phyloP scores from a whole-genome alignment of 2,329 filamentous ascomycete genomes.

The Colletotrichum agaves region DNA sequence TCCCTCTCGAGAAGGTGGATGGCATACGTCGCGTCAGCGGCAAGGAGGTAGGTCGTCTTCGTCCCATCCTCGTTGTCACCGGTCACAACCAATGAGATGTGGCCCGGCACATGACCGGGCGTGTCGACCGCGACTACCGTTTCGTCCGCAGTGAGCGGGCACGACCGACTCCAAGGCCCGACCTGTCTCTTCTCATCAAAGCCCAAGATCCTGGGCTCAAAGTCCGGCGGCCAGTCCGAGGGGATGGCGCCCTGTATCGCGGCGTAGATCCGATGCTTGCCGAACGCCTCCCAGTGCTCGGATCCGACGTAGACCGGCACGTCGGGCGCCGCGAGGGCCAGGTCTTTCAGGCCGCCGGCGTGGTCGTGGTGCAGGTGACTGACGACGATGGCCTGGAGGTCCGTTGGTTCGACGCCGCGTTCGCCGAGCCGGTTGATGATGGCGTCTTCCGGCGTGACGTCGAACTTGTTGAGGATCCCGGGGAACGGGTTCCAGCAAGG shows the following conservation, averaged over 20 bases:
- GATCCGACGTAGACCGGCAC: constrained; percentile 42
- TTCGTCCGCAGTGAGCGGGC: constrained; percentile 45
- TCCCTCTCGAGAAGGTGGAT: constrained; percentile 45
- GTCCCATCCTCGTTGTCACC: constrained; percentile 30
- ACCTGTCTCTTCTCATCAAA: constrained; percentile 39
- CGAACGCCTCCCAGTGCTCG: constrained; percentile 45
- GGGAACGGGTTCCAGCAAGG: constrained; percentile 39
- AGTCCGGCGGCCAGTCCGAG: constrained; percentile 46
- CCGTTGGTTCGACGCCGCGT: constrained; percentile 38
- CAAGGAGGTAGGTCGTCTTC: constrained; percentile 43
- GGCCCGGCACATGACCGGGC: constrained; percentile 48
- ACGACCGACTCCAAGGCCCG: constrained; percentile 45
- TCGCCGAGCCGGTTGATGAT: constrained; percentile 38
- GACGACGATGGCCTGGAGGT: constrained; percentile 43
- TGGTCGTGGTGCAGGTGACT: constrained; percentile 47
- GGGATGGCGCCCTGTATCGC: constrained; percentile 45
- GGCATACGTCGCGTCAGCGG: constrained; percentile 47
- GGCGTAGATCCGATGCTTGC: constrained; percentile 43
- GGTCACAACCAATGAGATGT: constrained; percentile 43
- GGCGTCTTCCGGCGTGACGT: constrained; percentile 36
- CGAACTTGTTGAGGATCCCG: constrained; percentile 28
- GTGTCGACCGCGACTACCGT: constrained; percentile 46
- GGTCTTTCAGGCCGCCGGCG: constrained; percentile 40
- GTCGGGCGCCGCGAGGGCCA: constrained; percentile 41
- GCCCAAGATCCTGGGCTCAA: constrained; percentile 44